phyloP scores from a whole-genome alignment of 257 asterid genomes.

The Ocimum tenuiflorum region DNA sequence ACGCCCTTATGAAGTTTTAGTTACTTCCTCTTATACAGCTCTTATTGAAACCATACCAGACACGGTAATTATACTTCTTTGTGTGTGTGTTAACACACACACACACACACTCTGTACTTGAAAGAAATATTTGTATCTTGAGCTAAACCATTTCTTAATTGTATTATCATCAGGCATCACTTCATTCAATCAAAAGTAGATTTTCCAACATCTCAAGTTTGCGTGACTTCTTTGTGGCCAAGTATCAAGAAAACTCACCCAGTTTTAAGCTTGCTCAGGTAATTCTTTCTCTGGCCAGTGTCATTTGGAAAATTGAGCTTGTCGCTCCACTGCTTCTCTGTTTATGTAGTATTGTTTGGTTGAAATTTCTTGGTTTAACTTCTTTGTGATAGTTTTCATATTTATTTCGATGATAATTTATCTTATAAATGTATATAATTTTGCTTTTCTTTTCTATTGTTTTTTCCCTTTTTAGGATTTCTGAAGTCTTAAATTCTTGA shows the following conservation, averaged over 20 bases:
- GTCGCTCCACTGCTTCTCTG: not conserved
- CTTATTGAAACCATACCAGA: conserved; percentile 98
- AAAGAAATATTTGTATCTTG: conserved; percentile 2
- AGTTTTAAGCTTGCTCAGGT: conserved; percentile 97
- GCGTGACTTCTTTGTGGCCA: conserved; percentile 88
- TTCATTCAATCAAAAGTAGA: conserved; percentile 94
- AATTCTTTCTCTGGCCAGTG: conserved; percentile 13
- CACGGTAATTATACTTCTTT: conserved; percentile 51
- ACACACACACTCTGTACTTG: too few relatives aligned
- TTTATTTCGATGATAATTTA: not conserved
- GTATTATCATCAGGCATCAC: conserved; percentile 61
- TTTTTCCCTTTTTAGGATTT: not conserved
- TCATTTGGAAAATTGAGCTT: not conserved
- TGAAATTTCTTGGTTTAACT: not conserved
- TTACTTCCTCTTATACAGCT: conserved; percentile 92
- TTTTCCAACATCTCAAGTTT: conserved; percentile 74
- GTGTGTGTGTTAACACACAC: not conserved
- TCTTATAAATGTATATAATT: not conserved
- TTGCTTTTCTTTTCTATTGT: not conserved
- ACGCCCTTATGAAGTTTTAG: conserved; percentile 95
- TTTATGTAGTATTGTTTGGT: not conserved
- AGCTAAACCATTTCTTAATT: not conserved
- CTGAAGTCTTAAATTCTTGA: not conserved
- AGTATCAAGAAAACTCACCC: conserved; percentile 84
- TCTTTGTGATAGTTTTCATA: not conserved